Conservation (phyloP, 257 asterid genomes). For the Solanum pinnatisectum region DNA sequence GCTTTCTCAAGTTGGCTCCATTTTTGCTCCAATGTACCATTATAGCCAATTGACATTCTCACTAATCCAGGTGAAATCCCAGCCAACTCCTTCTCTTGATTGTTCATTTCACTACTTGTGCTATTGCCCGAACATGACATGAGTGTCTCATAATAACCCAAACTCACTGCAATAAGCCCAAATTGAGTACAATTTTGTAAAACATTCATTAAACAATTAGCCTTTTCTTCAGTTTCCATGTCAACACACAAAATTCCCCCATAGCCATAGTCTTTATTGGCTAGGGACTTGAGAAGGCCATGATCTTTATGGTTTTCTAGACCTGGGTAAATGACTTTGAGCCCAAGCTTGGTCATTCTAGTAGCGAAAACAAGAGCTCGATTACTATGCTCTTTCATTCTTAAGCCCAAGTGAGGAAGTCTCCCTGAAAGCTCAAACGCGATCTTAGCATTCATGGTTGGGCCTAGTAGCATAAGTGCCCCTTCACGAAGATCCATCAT, state of each 20-base stretch:
- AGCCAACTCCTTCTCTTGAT: conserved; percentile 53
- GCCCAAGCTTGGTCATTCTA: conserved; percentile 56
- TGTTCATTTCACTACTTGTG: conserved; percentile 81
- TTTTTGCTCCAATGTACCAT: conserved; percentile 75
- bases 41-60: conserved; percentile 80
- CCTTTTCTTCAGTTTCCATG: conserved; percentile 79
- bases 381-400: conserved; percentile 80
- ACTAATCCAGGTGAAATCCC: conserved; percentile 83
- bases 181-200: conserved; percentile 59
- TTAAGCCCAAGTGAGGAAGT: conserved; percentile 64
- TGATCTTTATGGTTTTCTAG: conserved; percentile 76
- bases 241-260: conserved; percentile 83
- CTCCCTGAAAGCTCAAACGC: conserved; percentile 76
- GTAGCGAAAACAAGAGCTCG: conserved; percentile 60
- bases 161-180: conserved; percentile 82
- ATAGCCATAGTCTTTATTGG: conserved; percentile 55
- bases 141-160: conserved; percentile 83
- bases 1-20: conserved; percentile 91
- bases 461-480: conserved; percentile 80
- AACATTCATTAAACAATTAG: conserved; percentile 58
- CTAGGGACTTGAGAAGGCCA: conserved; percentile 38
- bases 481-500: conserved; percentile 96
- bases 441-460: conserved; percentile 88
- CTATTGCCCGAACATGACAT: conserved; percentile 92
- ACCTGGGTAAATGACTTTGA: conserved; percentile 76